Conservation (phyloP, 306 rosid species). For the Lablab purpureus region DNA sequence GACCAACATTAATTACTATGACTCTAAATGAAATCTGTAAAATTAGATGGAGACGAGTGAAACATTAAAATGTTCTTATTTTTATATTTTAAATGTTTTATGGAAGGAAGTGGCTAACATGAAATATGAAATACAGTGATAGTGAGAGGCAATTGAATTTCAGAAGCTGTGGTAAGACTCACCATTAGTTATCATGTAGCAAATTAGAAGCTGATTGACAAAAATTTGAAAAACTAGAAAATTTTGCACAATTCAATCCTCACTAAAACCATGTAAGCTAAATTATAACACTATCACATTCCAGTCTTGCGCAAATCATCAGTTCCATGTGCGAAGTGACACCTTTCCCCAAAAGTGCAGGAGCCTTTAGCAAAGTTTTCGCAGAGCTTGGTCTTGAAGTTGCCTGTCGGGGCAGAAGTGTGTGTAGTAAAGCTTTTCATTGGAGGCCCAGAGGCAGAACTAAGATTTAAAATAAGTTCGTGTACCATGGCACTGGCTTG, state of each 20-base stretch:
- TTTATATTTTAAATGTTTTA: no score
- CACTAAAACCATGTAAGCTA: constrained; percentile 36
- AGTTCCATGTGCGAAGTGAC: constrained; percentile 88
- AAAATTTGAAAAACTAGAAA: constrained; percentile 38
- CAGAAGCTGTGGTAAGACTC: constrained; percentile 30
- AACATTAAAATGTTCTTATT: no score
- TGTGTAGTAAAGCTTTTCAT: constrained; percentile 51
- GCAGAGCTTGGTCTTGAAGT: constrained; percentile 84
- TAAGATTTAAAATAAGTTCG: constrained; percentile 72
- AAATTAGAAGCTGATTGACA: constrained; percentile 25
- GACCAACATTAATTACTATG: no score
- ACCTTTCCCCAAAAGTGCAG: constrained; percentile 89
- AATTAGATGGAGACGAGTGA: no score
- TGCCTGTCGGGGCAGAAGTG: constrained; percentile 46
- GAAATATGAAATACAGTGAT: not conserved
- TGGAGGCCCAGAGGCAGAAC: constrained; percentile 59
- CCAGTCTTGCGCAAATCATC: constrained; percentile 71
- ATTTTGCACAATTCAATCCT: constrained; percentile 45
- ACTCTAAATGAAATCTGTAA: no score
- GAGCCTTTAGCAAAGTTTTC: constrained; percentile 74
- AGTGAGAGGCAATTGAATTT: not conserved
- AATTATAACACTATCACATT: constrained; percentile 40
- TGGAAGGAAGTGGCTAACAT: no score
- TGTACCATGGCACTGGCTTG: constrained; percentile 89
- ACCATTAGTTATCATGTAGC: constrained; percentile 30